Conservation (phyloP, 495 filamentous ascomycete species). For the Annulohypoxylon nitens region DNA sequence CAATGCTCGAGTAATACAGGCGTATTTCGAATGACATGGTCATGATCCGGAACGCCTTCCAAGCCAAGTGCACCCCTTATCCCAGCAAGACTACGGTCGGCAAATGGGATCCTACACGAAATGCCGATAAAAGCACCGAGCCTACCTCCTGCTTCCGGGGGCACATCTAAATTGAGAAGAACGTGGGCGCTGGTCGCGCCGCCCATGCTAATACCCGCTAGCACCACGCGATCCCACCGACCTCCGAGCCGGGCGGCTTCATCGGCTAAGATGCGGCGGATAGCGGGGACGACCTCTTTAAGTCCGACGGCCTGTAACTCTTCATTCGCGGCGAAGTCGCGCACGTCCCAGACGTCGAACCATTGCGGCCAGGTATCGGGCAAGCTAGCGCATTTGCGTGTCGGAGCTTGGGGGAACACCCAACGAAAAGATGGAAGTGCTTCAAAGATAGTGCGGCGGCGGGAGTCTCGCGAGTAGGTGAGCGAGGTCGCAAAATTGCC, state of each 20-base stretch:
- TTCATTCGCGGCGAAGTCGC: slow-evolving; percentile 52
- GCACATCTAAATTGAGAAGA: slow-evolving; percentile 55
- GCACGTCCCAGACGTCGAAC: slow-evolving; percentile 58
- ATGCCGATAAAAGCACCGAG: slow-evolving; percentile 66
- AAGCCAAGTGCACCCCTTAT: slow-evolving; percentile 48
- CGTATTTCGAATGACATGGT: slow-evolving; percentile 48
- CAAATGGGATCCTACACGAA: slow-evolving; percentile 68
- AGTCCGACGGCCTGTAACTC: slow-evolving; percentile 54
- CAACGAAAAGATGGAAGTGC: slow-evolving; percentile 55
- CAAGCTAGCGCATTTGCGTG: slow-evolving; percentile 55
- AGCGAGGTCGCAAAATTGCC: slow-evolving; percentile 65
- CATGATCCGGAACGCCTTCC: slow-evolving; percentile 27
- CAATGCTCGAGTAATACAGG: slow-evolving; percentile 70
- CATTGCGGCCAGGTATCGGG: slow-evolving; percentile 57
- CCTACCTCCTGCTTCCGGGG: slow-evolving; percentile 26
- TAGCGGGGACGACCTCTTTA: slow-evolving; percentile 47
- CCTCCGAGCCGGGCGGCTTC: slow-evolving; percentile 52
- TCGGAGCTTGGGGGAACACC: slow-evolving; percentile 66
- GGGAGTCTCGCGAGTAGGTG: slow-evolving; percentile 50
- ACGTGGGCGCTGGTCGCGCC: slow-evolving; percentile 61
- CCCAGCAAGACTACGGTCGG: slow-evolving; percentile 44
- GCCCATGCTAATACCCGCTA: slow-evolving; percentile 55
- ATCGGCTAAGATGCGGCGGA: slow-evolving; percentile 35
- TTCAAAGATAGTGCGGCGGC: slow-evolving; percentile 47
- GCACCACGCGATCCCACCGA: slow-evolving; percentile 52